A percentile compares a stretch with the other conserved stretches of the same genome.
These are phyloP conservation scores for Cinnamomum chago DNA, from an alignment of 164 flowering plant species.

Conservation along the genomic window DNA sequence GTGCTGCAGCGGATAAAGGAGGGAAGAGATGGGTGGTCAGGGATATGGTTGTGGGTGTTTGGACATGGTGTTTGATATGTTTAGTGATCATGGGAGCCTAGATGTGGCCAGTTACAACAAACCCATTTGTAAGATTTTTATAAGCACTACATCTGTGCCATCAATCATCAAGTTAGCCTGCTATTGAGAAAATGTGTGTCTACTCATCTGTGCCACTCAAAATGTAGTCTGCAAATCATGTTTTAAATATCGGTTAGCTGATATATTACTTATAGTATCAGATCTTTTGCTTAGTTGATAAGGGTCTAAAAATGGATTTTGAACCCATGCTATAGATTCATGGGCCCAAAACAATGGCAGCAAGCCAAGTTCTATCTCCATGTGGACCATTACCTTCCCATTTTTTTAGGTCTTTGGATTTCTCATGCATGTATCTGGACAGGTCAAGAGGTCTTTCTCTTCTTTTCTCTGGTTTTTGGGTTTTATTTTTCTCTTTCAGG, in stretches of 20 bases:
- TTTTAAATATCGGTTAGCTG: background rate
- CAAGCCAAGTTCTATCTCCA: too few relatives aligned
- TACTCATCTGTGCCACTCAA: background rate
- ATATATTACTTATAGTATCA: too few relatives aligned
- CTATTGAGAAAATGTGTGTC: background rate
- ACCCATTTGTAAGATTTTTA: background rate
- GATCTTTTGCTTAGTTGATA: too few relatives aligned
- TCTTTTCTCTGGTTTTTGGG: too few relatives aligned
- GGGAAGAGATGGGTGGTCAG: constrained; percentile 23
- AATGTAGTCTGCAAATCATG: background rate
- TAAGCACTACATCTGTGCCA: background rate
- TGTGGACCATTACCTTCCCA: too few relatives aligned
- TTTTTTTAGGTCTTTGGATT: too few relatives aligned
- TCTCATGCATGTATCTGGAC: too few relatives aligned
- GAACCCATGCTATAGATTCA: too few relatives aligned
- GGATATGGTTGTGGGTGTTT: constrained; percentile 24
- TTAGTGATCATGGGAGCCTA: constrained; percentile 5
- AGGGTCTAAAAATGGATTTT: too few relatives aligned
- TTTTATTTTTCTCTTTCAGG: too few relatives aligned
- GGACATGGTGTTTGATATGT: constrained; percentile 23
- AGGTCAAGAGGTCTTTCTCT: too few relatives aligned
- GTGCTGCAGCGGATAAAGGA: constrained; percentile 23
- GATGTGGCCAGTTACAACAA: background rate
- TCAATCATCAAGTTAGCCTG: background rate
- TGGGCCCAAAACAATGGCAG: too few relatives aligned